A percentile compares a stretch with the other conserved stretches of the same genome.
Evolutionary conservation across 2,329 filamentous ascomycete genomes (phyloP).

Genomic region (Fusarium sp.): DNA sequence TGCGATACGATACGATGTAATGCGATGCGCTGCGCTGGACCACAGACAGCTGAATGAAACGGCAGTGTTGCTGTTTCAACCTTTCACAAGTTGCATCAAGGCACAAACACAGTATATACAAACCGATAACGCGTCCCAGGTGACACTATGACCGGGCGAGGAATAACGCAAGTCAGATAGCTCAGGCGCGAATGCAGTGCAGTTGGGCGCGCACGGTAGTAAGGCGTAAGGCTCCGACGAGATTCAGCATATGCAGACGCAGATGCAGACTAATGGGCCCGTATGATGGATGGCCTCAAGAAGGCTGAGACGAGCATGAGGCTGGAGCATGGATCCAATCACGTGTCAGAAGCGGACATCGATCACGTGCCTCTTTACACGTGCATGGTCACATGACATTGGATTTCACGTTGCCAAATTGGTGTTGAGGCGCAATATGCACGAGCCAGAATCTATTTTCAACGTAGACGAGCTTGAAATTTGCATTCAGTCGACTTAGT

Average conservation of each 20-base stretch:
- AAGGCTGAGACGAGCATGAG: constrained; percentile 44
- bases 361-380: neutral
- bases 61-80: constrained; percentile 39
- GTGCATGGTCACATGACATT: rapidly evolving
- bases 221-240: constrained; percentile 47
- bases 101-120: constrained; percentile 43
- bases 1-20: constrained; percentile 13
- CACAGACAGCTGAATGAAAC: constrained; percentile 39
- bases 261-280: constrained; percentile 37
- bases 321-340: constrained; percentile 33
- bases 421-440: constrained; percentile 4
- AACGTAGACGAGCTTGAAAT: constrained; percentile 7
- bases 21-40: constrained; percentile 22
- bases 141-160: constrained; percentile 40
- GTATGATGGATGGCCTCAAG: constrained; percentile 37
- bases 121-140: constrained; percentile 40
- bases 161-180: constrained; percentile 33
- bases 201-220: constrained; percentile 47
- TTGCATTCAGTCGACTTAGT: neutral
- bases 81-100: constrained; percentile 43
- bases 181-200: constrained; percentile 43
- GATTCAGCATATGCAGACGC: constrained; percentile 36
- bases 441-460: constrained; percentile 19
- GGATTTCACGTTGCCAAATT: neutral
- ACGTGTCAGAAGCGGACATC: constrained; percentile 11